A percentile compares a stretch with the other conserved stretches of the same genome.
These are phyloP conservation scores for Calamus simplicifolius DNA, from an alignment of 176 grass and related monocot species.

Conservation along the genomic window DNA sequence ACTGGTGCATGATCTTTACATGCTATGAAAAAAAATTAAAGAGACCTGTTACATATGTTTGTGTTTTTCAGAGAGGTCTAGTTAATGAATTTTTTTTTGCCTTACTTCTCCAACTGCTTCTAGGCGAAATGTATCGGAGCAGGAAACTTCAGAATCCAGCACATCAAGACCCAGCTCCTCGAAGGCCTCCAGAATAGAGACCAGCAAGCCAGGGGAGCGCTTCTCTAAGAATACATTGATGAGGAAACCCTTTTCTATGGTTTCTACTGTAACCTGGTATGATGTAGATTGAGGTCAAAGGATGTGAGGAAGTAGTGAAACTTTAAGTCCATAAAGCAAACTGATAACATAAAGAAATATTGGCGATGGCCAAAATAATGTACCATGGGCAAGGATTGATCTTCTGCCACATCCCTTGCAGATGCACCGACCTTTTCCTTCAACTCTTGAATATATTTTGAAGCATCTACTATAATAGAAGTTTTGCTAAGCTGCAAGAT, in stretches of 20 bases:
- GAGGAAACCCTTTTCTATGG: conserved; percentile 31
- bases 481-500: conserved; percentile 3
- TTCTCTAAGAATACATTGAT: conserved; percentile 41
- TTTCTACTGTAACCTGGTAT: conserved; percentile 36
- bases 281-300: not conserved
- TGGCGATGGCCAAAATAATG: not conserved
- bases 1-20: too few species aligned
- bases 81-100: conserved; percentile 2
- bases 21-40: too few species aligned
- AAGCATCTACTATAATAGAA: conserved; percentile 7
- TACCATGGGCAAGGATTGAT: not conserved
- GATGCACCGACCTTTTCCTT: conserved; percentile 9
- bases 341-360: too few species aligned
- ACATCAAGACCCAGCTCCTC: conserved; percentile 55
- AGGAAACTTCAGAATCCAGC: conserved; percentile 42
- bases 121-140: conserved; percentile 34
- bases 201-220: conserved; percentile 27
- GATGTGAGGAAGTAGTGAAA: too few species aligned
- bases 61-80: not conserved
- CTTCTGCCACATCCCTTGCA: not conserved
- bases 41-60: too few species aligned
- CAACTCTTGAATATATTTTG: conserved; percentile 17
- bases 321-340: too few species aligned
- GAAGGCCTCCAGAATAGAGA: conserved; percentile 43
- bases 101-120: conserved; percentile 32